These are phyloP conservation scores for Ramaria sp. DNA, from an alignment of 768 basidiomycete genomes.

Conservation along the genomic window DNA sequence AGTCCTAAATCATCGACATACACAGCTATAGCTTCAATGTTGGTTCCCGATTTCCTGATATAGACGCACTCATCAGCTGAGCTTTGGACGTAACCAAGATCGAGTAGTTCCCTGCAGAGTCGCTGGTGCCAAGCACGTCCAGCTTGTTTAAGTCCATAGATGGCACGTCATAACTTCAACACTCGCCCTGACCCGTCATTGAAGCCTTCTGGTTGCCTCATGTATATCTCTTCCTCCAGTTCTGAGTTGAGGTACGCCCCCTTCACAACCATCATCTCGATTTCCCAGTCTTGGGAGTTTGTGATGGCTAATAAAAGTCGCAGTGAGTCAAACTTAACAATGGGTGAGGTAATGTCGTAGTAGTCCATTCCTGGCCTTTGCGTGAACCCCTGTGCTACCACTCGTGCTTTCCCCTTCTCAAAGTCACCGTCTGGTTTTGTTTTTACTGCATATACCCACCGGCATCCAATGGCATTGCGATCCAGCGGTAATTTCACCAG, in stretches of 20 bases:
- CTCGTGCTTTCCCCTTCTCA: slow-evolving; percentile 15
- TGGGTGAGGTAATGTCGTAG: slow-evolving; percentile 29
- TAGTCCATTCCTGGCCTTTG: slow-evolving; percentile 17
- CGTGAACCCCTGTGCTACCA: slow-evolving; percentile 18
- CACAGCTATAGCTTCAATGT: slow-evolving; percentile 15
- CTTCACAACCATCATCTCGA: slow-evolving; percentile 22
- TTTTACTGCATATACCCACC: slow-evolving; percentile 21
- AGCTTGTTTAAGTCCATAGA: slow-evolving; percentile 24
- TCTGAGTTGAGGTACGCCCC: slow-evolving; percentile 21
- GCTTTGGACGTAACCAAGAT: slow-evolving; percentile 13
- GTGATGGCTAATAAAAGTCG: slow-evolving; percentile 19
- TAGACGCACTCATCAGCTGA: slow-evolving; percentile 18
- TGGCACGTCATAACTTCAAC: slow-evolving; percentile 14
- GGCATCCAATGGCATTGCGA: slow-evolving; percentile 12
- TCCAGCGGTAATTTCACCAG: slow-evolving; percentile 13
- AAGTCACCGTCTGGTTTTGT: slow-evolving; percentile 14
- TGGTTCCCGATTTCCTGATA: slow-evolving; percentile 1
- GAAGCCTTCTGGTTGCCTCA: slow-evolving; percentile 17
- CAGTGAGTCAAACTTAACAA: slow-evolving; percentile 26
- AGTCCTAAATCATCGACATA: slow-evolving; percentile 23
- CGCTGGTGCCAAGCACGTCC: slow-evolving; percentile 21
- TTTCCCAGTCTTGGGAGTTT: slow-evolving; percentile 17
- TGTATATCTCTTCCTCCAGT: slow-evolving; percentile 23
- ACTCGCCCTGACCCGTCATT: slow-evolving; percentile 11
- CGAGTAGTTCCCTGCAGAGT: slow-evolving; percentile 15